Evolutionary conservation across 208 protist genomes (phyloP), one percentile per base, ranked within the genome.

Genomic region (Trypanosoma avium): DNA sequence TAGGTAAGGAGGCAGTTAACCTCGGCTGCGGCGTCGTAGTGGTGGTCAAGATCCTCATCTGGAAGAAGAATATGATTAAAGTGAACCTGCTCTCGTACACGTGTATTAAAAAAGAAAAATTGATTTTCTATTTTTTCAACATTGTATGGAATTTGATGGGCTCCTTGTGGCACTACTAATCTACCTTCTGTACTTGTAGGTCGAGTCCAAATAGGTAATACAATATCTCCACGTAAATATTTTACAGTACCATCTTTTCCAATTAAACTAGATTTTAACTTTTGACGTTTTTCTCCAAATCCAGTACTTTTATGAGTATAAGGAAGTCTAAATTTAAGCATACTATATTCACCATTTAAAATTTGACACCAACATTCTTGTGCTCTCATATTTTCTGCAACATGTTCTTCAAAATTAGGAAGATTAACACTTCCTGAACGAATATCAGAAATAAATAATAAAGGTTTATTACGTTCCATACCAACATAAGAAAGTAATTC

Each of bases 271-370:
- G 77, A 77, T 30, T 6, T 24, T 36, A 29, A 73, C 76, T 63
- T 88, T 32, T 42, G 52, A 38, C 53, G 75, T 70, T 61, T 68
- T 9, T 79, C 82, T 32, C 81, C 82, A 63, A 78, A 77, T 21
- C 73, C 62, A 35, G 42, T 75, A 32, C 73, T 81, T 57, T 83
- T 92, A 47, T 73, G 61, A 40, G 81, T 94, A 74, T 97, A 99
- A 12, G 97, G 95, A 17, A 99, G 78, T 26, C 97, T 77, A 59
- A 98, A 99, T 71, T 99, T 99, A 21, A 99, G 83, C 94, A 99
- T 97, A 61, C 81, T 88, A 35, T 77, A 67, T 9, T 84, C 70
- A 7, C 88, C 94, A 21, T 96, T 69, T 49, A 99, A 66, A 21
- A 97, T 88, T 48, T 77, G 66, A 61, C 92, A 90, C 96, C 96